Evolutionary conservation across 2,329 filamentous ascomycete species (phyloP), one percentile per base, ranked within the genome.

Genomic region (Verticillium nubilum): DNA sequence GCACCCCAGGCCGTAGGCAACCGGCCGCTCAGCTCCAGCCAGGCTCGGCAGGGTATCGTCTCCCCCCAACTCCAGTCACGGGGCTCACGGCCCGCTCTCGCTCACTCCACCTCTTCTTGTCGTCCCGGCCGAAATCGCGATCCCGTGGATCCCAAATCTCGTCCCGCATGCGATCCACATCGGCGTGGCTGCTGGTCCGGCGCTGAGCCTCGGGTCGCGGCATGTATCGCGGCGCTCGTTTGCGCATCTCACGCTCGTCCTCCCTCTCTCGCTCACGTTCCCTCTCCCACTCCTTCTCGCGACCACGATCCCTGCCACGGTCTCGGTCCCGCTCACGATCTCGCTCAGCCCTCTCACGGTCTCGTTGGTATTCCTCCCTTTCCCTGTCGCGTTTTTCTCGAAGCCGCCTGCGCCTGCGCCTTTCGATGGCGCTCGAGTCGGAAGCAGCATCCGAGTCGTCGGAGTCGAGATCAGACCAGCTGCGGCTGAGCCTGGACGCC

Each of bases 171-270:
- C 79, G 72, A 61, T 81, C 79, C 33, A 76, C 70, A 61, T 82
- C 80, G 26, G 78, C 77, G 61, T 81, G 79, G 64, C 79, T 82
- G 68, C 79, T 81, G 3, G 80, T 78, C 52, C 80, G 70, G 54
- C 78, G 72, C 28, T 75, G 69, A 15, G 70, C 65, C 1, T 78
- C 77, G 1, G 77, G 73, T n/a, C 77, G 72, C 29, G 73, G 68
- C 13, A 74, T 65, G 62, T 77, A 74, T 27, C 61, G 65, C 13
- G 63, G 62, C 31, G 73, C 72, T 52, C 70, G 65, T 35, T 64
- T 61, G 23, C 66, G 63, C 1, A 66, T 59, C 17, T 73, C 73
- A 33, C 68, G 68, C 9, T 74, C 73, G 19, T 69, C 69, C 15
- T 69, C 72, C 5, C 66, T 66, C 7, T 73, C 70, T 5, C 67